Percentiles rank a stretch among this genome's conserved stretches.
These are phyloP conservation scores for Podila epigama DNA, from an alignment of 192 early-diverging fungal species.

Conservation along the genomic window DNA sequence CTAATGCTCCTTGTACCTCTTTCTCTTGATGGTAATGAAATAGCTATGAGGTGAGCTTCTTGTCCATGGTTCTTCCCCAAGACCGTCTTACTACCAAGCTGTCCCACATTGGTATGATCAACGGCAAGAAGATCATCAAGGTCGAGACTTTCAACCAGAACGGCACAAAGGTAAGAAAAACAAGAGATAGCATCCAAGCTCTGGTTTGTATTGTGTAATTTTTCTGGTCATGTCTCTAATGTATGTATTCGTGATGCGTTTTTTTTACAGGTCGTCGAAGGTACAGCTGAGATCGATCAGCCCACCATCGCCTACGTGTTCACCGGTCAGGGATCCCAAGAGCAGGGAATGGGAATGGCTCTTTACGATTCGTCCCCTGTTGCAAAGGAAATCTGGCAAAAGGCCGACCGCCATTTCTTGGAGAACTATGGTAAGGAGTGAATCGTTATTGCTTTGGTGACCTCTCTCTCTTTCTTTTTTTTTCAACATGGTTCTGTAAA, in stretches of 20 bases:
- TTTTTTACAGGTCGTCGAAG: constrained; percentile 72
- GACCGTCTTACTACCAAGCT: constrained; percentile 92
- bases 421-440: constrained; percentile 68
- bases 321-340: constrained; percentile 97
- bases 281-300: constrained; percentile 94
- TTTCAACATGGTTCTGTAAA: neutral
- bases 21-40: neutral
- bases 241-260: neutral
- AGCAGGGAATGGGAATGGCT: constrained; percentile 96
- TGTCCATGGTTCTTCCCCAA: constrained; percentile 93
- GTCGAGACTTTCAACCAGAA: constrained; percentile 89
- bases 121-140: constrained; percentile 95
- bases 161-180: constrained; percentile 59
- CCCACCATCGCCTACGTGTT: constrained; percentile 91
- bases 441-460: neutral
- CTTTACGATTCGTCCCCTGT: constrained; percentile 83
- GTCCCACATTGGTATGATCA: constrained; percentile 93
- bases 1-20: neutral
- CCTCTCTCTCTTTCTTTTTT: neutral
- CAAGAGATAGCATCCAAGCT: no score
- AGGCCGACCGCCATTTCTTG: constrained; percentile 87
- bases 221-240: neutral
- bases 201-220: no score
- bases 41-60: constrained; percentile 84
- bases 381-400: constrained; percentile 91